These are phyloP conservation scores for Phytopythium litorale DNA, from an alignment of 352 stramenopile species.

Conservation along the genomic window DNA sequence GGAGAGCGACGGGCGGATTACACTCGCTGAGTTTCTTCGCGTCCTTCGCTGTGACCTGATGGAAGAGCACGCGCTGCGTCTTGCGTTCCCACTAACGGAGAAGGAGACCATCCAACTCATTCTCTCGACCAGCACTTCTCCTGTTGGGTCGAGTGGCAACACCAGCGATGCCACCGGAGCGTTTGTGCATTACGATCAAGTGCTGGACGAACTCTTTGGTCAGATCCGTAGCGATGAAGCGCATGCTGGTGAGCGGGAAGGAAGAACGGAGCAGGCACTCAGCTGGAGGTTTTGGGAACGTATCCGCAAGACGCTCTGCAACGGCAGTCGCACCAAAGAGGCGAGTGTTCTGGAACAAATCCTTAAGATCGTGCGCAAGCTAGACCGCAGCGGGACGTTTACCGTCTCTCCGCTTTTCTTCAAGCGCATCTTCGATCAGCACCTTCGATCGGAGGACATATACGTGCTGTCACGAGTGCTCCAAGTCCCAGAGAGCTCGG, in stretches of 20 bases:
- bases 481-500: background rate
- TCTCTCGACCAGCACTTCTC: constrained; percentile 10
- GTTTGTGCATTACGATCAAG: constrained; percentile 30
- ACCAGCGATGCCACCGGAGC: background rate
- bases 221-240: background rate
- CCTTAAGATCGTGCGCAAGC: constrained; percentile 47
- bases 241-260: background rate
- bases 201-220: constrained; percentile 37
- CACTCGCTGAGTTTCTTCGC: constrained; percentile 27
- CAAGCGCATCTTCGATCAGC: constrained; percentile 42
- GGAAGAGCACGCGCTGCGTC: constrained; percentile 23
- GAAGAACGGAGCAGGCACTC: constrained; percentile 11
- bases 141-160: background rate
- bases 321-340: constrained; percentile 13
- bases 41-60: constrained; percentile 35
- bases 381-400: constrained; percentile 31
- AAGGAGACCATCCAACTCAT: constrained; percentile 27
- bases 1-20: constrained; percentile 27
- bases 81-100: constrained; percentile 31
- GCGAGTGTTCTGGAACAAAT: constrained; percentile 40
- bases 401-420: constrained; percentile 36
- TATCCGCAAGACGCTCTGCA: constrained; percentile 33
- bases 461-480: constrained; percentile 21
- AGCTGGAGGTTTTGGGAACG: constrained; percentile 34
- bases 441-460: constrained; percentile 34